phyloP scores from a whole-genome alignment of 2,329 filamentous ascomycete genomes.

The Phaeosphaeriaceae sp. region DNA sequence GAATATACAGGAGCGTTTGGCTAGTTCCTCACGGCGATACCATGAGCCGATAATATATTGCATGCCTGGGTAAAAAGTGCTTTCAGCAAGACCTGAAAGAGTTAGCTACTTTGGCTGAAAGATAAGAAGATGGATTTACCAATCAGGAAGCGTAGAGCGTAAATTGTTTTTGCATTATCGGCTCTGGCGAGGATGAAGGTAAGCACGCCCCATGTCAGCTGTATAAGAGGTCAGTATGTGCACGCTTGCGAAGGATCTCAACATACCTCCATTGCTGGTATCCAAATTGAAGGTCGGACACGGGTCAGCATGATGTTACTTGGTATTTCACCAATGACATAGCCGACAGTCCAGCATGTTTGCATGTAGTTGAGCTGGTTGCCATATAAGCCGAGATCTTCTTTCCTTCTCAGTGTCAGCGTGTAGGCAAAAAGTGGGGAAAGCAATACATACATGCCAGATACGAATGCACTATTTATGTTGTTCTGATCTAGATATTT shows the following conservation, averaged over 20 bases:
- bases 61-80: conserved; percentile 62
- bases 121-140: conserved; percentile 26
- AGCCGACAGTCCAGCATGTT: conserved; percentile 67
- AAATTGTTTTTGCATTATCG: conserved; percentile 54
- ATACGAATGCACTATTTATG: conserved; percentile 44
- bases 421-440: not conserved
- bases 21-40: conserved; percentile 61
- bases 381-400: conserved; percentile 60
- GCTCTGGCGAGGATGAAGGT: conserved; percentile 55
- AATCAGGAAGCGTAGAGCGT: conserved; percentile 59
- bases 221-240: conserved; percentile 6
- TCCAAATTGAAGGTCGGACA: conserved; percentile 57
- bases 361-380: conserved; percentile 66
- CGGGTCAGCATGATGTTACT: conserved; percentile 61
- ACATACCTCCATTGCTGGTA: conserved; percentile 57
- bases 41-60: conserved; percentile 59
- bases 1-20: conserved; percentile 62
- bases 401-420: conserved; percentile 50
- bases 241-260: not conserved
- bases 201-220: conserved; percentile 59
- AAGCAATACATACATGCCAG: conserved; percentile 33
- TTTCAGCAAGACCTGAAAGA: conserved; percentile 54
- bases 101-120: not conserved
- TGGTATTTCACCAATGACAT: conserved; percentile 63
- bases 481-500: conserved; percentile 59